Percentiles rank a stretch among this genome's conserved stretches.
These are phyloP conservation scores for Funneliformis caledonium DNA, from an alignment of 371 early-diverging fungal species.

Conservation along the genomic window DNA sequence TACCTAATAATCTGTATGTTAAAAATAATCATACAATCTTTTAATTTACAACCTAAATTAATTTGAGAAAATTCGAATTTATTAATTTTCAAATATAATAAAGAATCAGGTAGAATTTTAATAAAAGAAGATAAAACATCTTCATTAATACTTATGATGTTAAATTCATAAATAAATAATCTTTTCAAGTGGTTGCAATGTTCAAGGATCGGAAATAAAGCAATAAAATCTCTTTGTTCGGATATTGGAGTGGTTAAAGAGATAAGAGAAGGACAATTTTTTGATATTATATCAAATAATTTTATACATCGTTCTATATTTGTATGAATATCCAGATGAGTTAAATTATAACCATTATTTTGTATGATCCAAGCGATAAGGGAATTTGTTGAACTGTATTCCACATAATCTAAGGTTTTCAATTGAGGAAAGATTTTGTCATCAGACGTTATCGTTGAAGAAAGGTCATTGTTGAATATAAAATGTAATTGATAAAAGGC, in stretches of 20 bases:
- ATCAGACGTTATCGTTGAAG: no score
- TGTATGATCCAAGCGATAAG: not conserved
- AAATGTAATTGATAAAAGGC: not conserved
- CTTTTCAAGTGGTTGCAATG: not conserved
- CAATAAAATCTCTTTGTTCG: not conserved
- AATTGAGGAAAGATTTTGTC: not conserved
- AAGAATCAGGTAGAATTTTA: not conserved
- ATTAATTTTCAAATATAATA: slow-evolving; percentile 1
- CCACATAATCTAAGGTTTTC: not conserved
- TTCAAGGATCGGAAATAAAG: not conserved
- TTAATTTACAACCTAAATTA: not conserved
- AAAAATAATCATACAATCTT: not conserved
- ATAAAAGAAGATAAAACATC: not conserved
- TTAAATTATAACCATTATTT: not conserved
- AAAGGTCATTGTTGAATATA: not conserved
- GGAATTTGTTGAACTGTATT: not conserved
- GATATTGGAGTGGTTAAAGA: not conserved
- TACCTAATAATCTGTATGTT: no score
- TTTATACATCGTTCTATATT: not conserved
- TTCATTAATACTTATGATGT: not conserved
- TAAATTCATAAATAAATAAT: not conserved
- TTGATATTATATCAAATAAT: not conserved
- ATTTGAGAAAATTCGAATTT: not conserved
- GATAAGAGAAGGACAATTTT: not conserved
- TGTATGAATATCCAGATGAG: not conserved